Evolutionary conservation across 805 yeast genomes (phyloP).

Genomic region (Candida easanensis): DNA sequence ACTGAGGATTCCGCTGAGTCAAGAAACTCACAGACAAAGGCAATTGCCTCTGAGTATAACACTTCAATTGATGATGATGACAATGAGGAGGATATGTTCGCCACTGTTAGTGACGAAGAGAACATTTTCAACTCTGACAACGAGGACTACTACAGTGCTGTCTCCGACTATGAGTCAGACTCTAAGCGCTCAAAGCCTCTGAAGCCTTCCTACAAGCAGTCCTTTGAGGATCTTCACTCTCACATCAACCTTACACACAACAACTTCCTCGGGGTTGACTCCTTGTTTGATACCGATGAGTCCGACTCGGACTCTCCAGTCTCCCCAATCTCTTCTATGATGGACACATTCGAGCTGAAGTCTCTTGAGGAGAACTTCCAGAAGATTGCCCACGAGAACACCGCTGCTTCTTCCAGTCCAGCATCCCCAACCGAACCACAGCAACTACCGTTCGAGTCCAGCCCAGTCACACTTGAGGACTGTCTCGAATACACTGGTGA

Average conservation of each 20-base stretch:
- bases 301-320: constrained; percentile 19
- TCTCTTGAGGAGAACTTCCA: constrained; percentile 29
- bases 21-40: background rate
- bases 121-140: constrained; percentile 28
- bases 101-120: constrained; percentile 21
- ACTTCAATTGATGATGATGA: constrained; percentile 11
- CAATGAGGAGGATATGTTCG: constrained; percentile 20
- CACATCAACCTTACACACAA: constrained; percentile 14
- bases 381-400: constrained; percentile 26
- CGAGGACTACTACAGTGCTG: constrained; percentile 26
- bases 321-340: constrained; percentile 15
- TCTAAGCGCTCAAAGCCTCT: constrained; percentile 14
- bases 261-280: constrained; percentile 11
- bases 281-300: constrained; percentile 18
- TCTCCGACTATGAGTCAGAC: constrained; percentile 26
- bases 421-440: constrained; percentile 7
- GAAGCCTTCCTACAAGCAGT: constrained; percentile 20
- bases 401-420: background rate
- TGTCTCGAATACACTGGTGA: constrained; percentile 16
- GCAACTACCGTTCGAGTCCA: background rate
- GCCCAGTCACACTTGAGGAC: constrained; percentile 17
- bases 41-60: constrained; percentile 1
- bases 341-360: constrained; percentile 21
- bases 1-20: constrained; percentile 5
- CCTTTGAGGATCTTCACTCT: constrained; percentile 14